Conservation (phyloP, 73 alveolate species). For the Breviolum minutum region DNA sequence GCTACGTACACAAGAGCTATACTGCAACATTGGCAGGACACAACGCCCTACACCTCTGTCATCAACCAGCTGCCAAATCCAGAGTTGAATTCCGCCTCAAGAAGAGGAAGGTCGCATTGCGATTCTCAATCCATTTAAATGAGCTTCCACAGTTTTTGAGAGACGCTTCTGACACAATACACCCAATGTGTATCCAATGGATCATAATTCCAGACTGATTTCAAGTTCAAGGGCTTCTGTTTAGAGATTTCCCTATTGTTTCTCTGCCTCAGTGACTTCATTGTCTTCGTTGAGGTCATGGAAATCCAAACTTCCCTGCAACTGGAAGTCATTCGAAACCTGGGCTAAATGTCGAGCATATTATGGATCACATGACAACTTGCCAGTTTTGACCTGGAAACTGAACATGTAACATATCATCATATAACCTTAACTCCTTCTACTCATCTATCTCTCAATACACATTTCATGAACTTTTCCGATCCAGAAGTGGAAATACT, state of each 20-base stretch:
- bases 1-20: too few species aligned
- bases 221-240: too few species aligned
- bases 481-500: background rate
- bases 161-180: too few species aligned
- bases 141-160: too few species aligned
- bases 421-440: background rate
- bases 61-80: conserved; percentile 75
- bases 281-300: conserved; percentile 32
- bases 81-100: conserved; percentile 52
- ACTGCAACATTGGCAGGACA: too few species aligned
- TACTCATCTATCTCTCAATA: too few species aligned
- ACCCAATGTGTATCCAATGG: background rate
- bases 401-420: too few species aligned
- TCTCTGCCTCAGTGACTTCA: conserved; percentile 23
- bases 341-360: background rate
- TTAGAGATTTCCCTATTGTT: background rate
- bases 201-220: background rate
- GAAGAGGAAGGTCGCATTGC: background rate
- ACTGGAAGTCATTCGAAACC: conserved; percentile 11
- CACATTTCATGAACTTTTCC: too few species aligned
- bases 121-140: too few species aligned
- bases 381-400: background rate
- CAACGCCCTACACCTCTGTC: conserved; percentile 10
- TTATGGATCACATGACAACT: background rate
- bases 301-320: conserved; percentile 50